Base-by-base conservation (phyloP, 179 eudicot species). In the Drosera spatulata region DNA sequence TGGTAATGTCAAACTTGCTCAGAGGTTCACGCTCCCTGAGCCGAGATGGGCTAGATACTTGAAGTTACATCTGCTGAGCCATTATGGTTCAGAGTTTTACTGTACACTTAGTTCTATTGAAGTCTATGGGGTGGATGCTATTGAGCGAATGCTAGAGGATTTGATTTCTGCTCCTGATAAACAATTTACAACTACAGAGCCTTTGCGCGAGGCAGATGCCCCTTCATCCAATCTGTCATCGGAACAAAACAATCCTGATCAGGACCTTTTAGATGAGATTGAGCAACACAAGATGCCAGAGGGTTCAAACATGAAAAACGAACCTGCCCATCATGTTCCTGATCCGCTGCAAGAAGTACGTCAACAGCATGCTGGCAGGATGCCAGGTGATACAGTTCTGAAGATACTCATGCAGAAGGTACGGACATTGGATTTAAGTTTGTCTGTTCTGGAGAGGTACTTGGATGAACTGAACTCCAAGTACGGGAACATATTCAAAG, bases 361-460 rank as follows among this genome's bases (percentile, higher is more conserved):
- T 55, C 79, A 70, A 63, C 82, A 63, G 54, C 79, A 68, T 52
- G 65, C 64, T 54, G 69, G 82, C 64, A 72, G 82, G 64, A 78
- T 78, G 79, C 82, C 82, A 7, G 78, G 82, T 50, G 82, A 78
- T 61, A 75, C 79, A 6, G 82, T 72, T 48, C 74, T 78, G 50
- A 78, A 78, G 77, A 78, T 78, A 60, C 75, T 78, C 41, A 78
- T 78, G 82, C 79, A 78, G 66, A 75, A 78, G 58, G 79, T 74
- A 56, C 60, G 74, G 41, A 65, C 79, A 37, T 70, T 74, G 43
- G 79, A 78, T 56, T 66, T 78, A 10, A 78, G 71, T 55, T 69
- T 78, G 52, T 78, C 79, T 47, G 79, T 78, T 71, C 47, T 78
- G 51, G 82, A 74, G 61, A 56, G 79, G 55, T 78, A 75, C 63